Base-by-base conservation (phyloP, 176 grass and related monocot species). In the Eleusine coracana region DNA sequence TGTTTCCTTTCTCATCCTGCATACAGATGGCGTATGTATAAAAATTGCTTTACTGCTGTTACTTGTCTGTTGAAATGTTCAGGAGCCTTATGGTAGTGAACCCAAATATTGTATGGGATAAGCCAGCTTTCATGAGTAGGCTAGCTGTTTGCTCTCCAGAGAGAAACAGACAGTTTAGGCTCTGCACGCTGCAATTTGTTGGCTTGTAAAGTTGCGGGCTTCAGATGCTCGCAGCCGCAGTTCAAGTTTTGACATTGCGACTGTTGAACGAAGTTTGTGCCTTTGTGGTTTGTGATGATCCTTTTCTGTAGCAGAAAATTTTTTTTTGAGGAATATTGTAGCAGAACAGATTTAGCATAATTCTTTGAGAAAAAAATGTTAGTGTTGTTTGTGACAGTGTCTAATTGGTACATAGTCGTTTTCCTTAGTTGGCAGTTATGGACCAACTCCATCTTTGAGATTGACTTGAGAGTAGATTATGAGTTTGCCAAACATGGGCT, bases 21-120 rank as follows among this genome's bases (percentile, higher is more conserved):
- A n/a, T 52, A 31, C 63, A 63, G 50, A 80, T 89, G 78, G 55
- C 65, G 27, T 77, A 63, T 72, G 78, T 29, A 38, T 86, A 60
- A 69, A 82, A 17, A 29, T 51, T 7, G 6, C 21, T 89, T 73
- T 36, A 13, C n/a, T 23, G 48, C 12, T 49, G 37, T 16, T 76
- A 17, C 11, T 12, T 66, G 11, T 66, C 56, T 82, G 72, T 41
- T 5, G 63, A 56, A 85, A 44, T 15, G 42, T 76, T 5, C 49
- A 39, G 50, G 41, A 36, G 10, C 34, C 3, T 72, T 65, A 7
- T 64, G 58, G 14, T 71, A 52, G 44, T 66, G 73, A 70, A 46
- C 25, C 66, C 52, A 44, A 44, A 14, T 56, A 18, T 74, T 34
- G 40, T 50, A 44, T 45, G 25, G 25, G 38, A 49, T 12, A 39